Evolutionary conservation across 352 stramenopile genomes (phyloP).

Genomic region (Phytophthora vignae): DNA sequence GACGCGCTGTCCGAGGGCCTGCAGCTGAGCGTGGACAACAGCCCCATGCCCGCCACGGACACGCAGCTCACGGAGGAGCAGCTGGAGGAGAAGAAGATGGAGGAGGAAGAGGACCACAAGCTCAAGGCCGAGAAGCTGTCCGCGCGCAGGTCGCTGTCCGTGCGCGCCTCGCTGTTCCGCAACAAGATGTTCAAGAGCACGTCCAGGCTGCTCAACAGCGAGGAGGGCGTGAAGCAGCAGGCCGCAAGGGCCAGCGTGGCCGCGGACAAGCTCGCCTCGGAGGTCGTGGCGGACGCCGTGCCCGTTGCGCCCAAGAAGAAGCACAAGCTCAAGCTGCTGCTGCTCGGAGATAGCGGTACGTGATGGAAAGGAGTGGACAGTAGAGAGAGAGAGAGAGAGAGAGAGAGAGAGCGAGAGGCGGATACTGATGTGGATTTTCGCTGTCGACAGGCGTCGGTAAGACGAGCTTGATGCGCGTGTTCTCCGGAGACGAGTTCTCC

Average conservation of each 20-base stretch:
- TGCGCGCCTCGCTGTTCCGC: constrained; percentile 78
- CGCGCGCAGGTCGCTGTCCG: constrained; percentile 64
- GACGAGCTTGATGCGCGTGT: constrained; percentile 94
- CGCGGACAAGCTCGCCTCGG: constrained; percentile 26
- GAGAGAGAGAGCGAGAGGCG: not conserved
- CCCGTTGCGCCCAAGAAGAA: constrained; percentile 68
- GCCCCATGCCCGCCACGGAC: constrained; percentile 32
- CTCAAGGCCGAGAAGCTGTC: constrained; percentile 79
- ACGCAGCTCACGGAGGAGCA: constrained; percentile 76
- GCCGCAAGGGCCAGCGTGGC: constrained; percentile 19
- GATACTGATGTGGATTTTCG: constrained; percentile 17
- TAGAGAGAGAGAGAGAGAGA: no score
- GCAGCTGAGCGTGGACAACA: constrained; percentile 77
- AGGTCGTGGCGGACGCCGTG: constrained; percentile 18
- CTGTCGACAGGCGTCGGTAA: constrained; percentile 84
- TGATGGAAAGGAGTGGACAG: not conserved
- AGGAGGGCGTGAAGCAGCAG: constrained; percentile 30
- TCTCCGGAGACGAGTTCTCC: constrained; percentile 92
- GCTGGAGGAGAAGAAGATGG: constrained; percentile 89
- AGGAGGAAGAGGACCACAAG: constrained; percentile 88
- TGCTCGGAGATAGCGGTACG: constrained; percentile 90
- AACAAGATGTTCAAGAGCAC: constrained; percentile 81
- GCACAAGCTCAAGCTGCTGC: constrained; percentile 91
- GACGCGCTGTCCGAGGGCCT: constrained; percentile 81
- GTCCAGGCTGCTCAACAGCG: constrained; percentile 36